Evolutionary conservation across 257 asterid species (phyloP).

Genomic region (Scutellaria minor): DNA sequence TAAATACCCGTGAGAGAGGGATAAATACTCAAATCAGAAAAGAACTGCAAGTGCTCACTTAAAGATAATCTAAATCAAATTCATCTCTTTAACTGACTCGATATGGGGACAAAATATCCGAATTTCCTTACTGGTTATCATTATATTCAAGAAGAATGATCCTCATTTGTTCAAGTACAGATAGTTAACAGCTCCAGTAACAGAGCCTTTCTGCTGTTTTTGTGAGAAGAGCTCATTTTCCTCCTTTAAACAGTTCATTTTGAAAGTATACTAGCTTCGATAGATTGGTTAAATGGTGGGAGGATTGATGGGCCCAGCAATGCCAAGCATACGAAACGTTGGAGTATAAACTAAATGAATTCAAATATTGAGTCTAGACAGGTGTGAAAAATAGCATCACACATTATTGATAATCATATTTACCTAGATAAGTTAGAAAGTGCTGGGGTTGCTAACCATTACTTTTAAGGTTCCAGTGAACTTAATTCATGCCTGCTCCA

Average conservation of each 20-base stretch:
- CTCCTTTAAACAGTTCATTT: not conserved
- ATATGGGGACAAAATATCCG: conserved; percentile 17
- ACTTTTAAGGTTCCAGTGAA: not conserved
- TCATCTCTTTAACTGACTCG: not conserved
- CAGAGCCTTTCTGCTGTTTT: not conserved
- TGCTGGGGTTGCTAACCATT: not conserved
- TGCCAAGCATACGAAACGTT: not conserved
- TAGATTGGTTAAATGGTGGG: conserved; percentile 22
- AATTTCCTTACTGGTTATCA: conserved; percentile 1
- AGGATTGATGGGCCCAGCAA: conserved; percentile 18
- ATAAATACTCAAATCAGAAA: conserved; percentile 13
- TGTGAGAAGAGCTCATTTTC: not conserved
- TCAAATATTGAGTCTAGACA: not conserved
- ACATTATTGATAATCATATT: not conserved
- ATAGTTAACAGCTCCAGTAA: conserved; percentile 4
- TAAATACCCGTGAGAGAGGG: conserved; percentile 27
- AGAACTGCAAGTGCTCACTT: conserved; percentile 14
- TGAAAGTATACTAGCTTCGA: not conserved
- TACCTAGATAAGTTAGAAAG: conserved; percentile 16
- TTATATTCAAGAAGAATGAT: not conserved
- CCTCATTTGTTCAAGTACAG: conserved; percentile 9
- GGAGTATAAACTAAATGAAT: conserved; percentile 10
- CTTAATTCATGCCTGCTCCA: not conserved
- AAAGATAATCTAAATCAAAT: conserved; percentile 5
- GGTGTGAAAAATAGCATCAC: conserved; percentile 13